phyloP scores from a whole-genome alignment of 805 yeast genomes.

The Kodamaea kaohsiungensis region DNA sequence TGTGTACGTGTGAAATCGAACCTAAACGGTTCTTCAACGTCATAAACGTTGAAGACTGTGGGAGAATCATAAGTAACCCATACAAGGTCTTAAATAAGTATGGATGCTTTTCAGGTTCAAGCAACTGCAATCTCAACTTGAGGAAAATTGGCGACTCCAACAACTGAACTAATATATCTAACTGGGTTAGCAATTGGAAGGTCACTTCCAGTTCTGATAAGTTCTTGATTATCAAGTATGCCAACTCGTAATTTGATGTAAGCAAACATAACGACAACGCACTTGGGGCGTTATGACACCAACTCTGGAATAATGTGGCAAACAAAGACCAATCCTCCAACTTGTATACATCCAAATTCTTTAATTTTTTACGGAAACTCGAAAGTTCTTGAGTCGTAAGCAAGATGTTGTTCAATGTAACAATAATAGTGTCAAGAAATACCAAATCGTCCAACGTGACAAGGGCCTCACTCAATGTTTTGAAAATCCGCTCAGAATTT shows the following conservation, averaged over 20 bases:
- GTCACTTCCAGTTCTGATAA: slow-evolving; percentile 81
- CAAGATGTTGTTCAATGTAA: slow-evolving; percentile 81
- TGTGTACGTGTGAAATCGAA: slow-evolving; percentile 49
- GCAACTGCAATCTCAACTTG: slow-evolving; percentile 78
- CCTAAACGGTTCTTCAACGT: slow-evolving; percentile 74
- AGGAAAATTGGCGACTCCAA: slow-evolving; percentile 93
- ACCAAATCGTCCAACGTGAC: slow-evolving; percentile 52
- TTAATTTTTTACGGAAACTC: slow-evolving; percentile 64
- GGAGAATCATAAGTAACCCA: slow-evolving; percentile 90
- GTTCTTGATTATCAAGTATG: slow-evolving; percentile 77
- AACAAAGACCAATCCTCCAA: slow-evolving; percentile 69
- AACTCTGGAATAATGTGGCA: slow-evolving; percentile 74
- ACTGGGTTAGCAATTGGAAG: slow-evolving; percentile 75
- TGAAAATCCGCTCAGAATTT: slow-evolving; percentile 80
- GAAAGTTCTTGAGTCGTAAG: slow-evolving; percentile 83
- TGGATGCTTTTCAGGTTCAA: slow-evolving; percentile 83
- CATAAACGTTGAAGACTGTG: slow-evolving; percentile 90
- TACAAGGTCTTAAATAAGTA: slow-evolving; percentile 83
- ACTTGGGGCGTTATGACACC: slow-evolving; percentile 92
- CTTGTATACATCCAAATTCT: slow-evolving; percentile 51
- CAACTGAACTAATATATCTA: slow-evolving; percentile 86
- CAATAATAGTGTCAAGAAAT: slow-evolving; percentile 80
- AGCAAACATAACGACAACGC: slow-evolving; percentile 81
- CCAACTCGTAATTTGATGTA: slow-evolving; percentile 85
- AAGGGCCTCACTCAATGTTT: slow-evolving; percentile 75